Evolutionary conservation across 495 filamentous ascomycete species (phyloP), one percentile per base, ranked within the genome.

Genomic region (Bombardia bombarda): DNA sequence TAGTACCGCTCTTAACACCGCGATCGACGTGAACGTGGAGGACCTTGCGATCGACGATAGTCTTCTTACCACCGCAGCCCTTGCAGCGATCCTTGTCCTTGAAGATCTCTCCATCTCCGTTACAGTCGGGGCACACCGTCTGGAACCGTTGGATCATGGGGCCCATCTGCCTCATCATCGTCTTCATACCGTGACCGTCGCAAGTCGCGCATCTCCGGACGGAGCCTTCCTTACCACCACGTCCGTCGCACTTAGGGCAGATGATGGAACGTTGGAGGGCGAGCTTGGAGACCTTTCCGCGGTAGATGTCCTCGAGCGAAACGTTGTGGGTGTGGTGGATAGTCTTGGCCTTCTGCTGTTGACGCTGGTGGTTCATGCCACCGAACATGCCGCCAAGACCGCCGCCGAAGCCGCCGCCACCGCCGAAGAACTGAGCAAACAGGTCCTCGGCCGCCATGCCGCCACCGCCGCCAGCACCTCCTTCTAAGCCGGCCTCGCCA

Each of bases 81-180:
- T 95, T 96, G 80, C 92, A 99, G 60, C 83, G 79, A 65, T 97
- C 93, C 73, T 90, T 89, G 38, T 97, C 92, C 50, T 84, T 84
- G 60, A 99, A 87, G 43, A 83, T 88, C 70, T 99, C 93, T 37
- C 93, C 89, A 63, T 97, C 93, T 46, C 92, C 92, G 46, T 89
- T 87, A 61, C 92, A 99, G 66, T 99, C 92, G 23, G 89, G 86
- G 79, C 92, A 99, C 47, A 96, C 88, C 16, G 93, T 97, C 77
- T 97, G 93, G 79, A 97, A 97, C 38, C 92, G 86, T 69, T 97
- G 93, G 58, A 97, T 97, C 92, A 99, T 99, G 40, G 92, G 92
- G 39, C 93, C 92, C 90, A 97, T 97, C 74, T 97, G 93, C 55
- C 92, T 86, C 92, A 97, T 96, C 90, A 99, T 97, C 17, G 85